phyloP scores from a whole-genome alignment of 2,329 filamentous ascomycete genomes.

The Pseudogymnoascus sp. region DNA sequence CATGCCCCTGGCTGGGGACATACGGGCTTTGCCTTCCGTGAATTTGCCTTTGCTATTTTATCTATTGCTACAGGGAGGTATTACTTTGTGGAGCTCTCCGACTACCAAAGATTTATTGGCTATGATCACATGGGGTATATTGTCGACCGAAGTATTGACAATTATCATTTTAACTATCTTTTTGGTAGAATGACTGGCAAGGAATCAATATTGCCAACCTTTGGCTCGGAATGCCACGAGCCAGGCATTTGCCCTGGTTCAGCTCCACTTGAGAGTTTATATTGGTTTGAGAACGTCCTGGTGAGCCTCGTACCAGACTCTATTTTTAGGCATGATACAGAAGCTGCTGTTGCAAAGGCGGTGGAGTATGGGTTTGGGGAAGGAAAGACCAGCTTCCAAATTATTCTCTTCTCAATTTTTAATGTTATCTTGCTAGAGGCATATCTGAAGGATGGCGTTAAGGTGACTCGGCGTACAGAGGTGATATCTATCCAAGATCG shows the following conservation, averaged over 20 bases:
- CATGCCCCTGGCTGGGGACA: background rate
- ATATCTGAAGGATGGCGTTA: background rate
- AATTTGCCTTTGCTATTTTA: background rate
- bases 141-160: background rate
- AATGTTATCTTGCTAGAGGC: background rate
- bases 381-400: background rate
- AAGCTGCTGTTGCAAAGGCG: background rate
- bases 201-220: background rate
- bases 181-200: background rate
- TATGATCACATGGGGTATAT: background rate
- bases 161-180: no score
- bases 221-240: background rate
- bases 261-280: background rate
- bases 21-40: background rate
- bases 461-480: background rate
- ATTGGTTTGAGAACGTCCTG: background rate
- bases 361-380: background rate
- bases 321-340: background rate
- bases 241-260: background rate
- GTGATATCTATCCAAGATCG: background rate
- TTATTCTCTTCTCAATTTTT: background rate
- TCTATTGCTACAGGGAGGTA: background rate
- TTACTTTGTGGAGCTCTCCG: background rate
- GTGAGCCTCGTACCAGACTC: conserved; percentile 4
- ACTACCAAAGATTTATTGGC: background rate